phyloP scores from a whole-genome alignment of 345 rosid species.

The Lepidium africanum region DNA sequence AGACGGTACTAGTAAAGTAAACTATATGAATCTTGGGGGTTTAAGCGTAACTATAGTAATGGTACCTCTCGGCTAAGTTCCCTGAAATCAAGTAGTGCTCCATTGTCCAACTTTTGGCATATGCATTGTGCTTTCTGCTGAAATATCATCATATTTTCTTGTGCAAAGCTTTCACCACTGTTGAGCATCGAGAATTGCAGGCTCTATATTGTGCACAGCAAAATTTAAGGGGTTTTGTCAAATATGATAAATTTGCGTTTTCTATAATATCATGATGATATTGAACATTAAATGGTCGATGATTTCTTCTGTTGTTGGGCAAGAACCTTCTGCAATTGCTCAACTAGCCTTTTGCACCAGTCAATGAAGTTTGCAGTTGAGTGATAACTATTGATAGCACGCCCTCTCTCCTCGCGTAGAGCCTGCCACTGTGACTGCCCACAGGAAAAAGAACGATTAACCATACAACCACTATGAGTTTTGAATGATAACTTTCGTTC shows the following conservation, averaged over 20 bases:
- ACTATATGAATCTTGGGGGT: neutral
- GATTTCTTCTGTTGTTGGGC: slow-evolving; percentile 2
- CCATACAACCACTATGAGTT: neutral
- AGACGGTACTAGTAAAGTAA: neutral
- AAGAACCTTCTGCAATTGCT: neutral
- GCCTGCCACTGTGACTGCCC: neutral
- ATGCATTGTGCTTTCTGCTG: neutral
- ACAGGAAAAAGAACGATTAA: neutral
- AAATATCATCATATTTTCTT: neutral
- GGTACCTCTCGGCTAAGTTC: neutral
- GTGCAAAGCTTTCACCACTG: neutral
- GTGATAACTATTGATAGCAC: neutral
- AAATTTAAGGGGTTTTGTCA: neutral
- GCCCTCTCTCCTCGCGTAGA: neutral
- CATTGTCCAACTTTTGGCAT: neutral
- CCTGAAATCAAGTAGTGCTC: neutral
- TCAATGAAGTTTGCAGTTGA: neutral
- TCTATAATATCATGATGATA: neutral
- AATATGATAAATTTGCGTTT: neutral
- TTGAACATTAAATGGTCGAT: neutral
- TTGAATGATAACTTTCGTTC: neutral
- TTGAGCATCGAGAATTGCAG: neutral
- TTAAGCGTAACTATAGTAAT: neutral
- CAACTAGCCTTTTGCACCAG: neutral
- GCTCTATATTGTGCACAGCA: neutral